Percentiles rank a stretch among this genome's conserved stretches.
Conservation (phyloP, 1,284 basidiomycete species). For the Sanguinoderma infundibulare region DNA sequence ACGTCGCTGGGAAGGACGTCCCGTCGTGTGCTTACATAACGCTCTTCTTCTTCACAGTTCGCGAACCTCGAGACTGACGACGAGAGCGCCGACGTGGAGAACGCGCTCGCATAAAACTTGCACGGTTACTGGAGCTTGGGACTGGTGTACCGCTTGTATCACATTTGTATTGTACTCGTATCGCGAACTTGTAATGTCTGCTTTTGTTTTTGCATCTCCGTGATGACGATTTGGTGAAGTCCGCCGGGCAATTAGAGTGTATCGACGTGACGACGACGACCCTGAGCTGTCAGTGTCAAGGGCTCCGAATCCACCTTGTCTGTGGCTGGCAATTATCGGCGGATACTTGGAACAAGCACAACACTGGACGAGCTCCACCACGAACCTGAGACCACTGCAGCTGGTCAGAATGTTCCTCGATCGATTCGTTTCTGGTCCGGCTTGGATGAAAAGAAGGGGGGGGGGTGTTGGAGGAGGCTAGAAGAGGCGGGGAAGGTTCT, state of each 20-base stretch:
- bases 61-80: conserved; percentile 85
- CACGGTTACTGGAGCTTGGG: conserved; percentile 12
- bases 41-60: conserved; percentile 55
- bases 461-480: no score
- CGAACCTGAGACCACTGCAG: no score
- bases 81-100: conserved; percentile 90
- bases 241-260: not conserved
- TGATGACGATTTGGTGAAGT: not conserved
- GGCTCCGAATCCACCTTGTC: no score
- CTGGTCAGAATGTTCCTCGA: no score
- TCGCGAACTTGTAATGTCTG: conserved; percentile 22
- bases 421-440: no score
- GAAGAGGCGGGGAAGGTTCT: not conserved
- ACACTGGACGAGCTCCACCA: no score
- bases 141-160: conserved; percentile 17
- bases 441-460: no score
- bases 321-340: no score
- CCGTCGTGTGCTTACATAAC: conserved; percentile 6
- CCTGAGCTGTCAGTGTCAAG: not conserved
- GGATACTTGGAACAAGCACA: no score
- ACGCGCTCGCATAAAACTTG: conserved; percentile 70
- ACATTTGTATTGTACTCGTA: conserved; percentile 7
- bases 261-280: not conserved
- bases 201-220: not conserved
- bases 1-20: not conserved